phyloP scores from a whole-genome alignment of 495 filamentous ascomycete species.

The Aspergillus conjunctus region DNA sequence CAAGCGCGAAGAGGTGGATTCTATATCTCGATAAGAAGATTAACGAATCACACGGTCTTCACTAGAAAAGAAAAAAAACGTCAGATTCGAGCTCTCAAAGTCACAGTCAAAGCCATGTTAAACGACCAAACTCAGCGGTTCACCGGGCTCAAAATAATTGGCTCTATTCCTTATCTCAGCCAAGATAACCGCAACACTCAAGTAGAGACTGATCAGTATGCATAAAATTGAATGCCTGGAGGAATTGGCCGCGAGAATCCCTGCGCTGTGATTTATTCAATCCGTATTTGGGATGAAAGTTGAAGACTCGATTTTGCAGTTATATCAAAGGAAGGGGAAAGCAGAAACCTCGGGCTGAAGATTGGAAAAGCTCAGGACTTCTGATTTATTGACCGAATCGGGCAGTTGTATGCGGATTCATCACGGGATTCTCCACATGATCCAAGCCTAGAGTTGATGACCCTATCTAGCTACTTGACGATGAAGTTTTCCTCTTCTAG shows the following conservation, averaged over 20 bases:
- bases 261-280: too few relatives aligned
- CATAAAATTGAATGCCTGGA: background rate
- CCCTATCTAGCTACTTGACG: background rate
- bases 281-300: too few relatives aligned
- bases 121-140: too few relatives aligned
- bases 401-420: conserved; percentile 23
- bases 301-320: too few relatives aligned
- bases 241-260: too few relatives aligned
- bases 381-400: conserved; percentile 15
- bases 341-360: background rate
- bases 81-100: too few relatives aligned
- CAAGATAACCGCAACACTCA: background rate
- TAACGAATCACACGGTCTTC: too few relatives aligned
- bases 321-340: background rate
- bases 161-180: background rate
- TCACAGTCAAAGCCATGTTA: too few relatives aligned
- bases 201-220: background rate
- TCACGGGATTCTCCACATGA: conserved; percentile 9
- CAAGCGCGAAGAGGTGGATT: background rate
- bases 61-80: background rate
- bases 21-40: background rate
- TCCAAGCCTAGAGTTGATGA: background rate
- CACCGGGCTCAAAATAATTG: too few relatives aligned
- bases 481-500: background rate
- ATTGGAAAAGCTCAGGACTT: background rate